These are phyloP conservation scores for Alternaria arborescens DNA, from an alignment of 2,329 filamentous ascomycete species.

Conservation along the genomic window DNA sequence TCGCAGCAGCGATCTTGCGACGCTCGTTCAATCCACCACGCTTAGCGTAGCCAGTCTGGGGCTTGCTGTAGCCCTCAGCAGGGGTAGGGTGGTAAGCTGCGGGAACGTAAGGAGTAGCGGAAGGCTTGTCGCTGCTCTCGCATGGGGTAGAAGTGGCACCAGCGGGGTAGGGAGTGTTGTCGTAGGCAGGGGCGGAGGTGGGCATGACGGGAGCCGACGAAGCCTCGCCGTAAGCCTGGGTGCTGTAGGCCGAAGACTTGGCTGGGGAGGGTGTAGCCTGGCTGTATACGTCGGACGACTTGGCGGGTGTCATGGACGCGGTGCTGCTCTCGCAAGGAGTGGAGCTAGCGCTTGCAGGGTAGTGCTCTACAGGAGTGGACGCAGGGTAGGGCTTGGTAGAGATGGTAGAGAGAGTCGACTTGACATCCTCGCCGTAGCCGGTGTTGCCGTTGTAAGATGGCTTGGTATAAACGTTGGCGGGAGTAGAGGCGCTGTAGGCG, in stretches of 20 bases:
- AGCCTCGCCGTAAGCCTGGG: background rate
- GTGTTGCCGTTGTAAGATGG: slow-evolving; percentile 5
- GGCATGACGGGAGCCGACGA: background rate
- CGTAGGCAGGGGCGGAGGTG: slow-evolving; percentile 8
- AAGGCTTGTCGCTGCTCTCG: slow-evolving; percentile 18
- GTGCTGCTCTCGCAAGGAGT: slow-evolving; percentile 9
- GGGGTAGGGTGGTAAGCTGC: background rate
- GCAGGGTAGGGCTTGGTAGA: slow-evolving; percentile 2
- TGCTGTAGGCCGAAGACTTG: slow-evolving; percentile 3
- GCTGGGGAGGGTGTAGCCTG: slow-evolving; percentile 1
- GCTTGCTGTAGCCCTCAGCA: slow-evolving; percentile 6
- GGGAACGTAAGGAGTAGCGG: slow-evolving; percentile 10
- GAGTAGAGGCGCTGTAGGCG: slow-evolving; percentile 5
- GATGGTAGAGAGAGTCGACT: slow-evolving; percentile 9
- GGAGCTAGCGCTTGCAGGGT: slow-evolving; percentile 1
- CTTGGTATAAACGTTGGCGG: slow-evolving; percentile 10
- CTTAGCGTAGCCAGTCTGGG: slow-evolving; percentile 26
- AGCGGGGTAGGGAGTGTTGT: slow-evolving; percentile 8
- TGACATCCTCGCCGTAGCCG: slow-evolving; percentile 1
- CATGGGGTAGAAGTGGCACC: slow-evolving; percentile 21
- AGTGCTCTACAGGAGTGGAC: slow-evolving; percentile 1
- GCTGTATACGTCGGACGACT: slow-evolving; percentile 4
- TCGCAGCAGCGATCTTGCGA: slow-evolving; percentile 19
- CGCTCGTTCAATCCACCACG: slow-evolving; percentile 35
- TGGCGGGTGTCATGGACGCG: slow-evolving; percentile 1